Evolutionary conservation across 2,329 filamentous ascomycete genomes (phyloP), one percentile per base, ranked within the genome.

Genomic region (Aspergillus intermedius): DNA sequence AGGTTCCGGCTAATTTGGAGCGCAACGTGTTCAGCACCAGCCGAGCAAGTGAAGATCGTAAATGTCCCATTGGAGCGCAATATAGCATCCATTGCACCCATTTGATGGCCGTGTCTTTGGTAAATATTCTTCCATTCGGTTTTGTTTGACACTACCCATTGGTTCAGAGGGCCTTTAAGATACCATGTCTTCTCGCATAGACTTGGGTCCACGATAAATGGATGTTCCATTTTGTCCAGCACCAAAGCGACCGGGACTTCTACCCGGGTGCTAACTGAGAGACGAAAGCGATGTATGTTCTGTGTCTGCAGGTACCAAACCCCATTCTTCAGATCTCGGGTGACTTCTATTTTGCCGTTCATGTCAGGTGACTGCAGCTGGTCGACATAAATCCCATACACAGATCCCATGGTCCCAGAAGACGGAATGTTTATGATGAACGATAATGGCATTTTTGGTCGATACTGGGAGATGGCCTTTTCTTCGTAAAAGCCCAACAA

Each of bases 1-100:
- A 82, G 64, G 54, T 81, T 82, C 28, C 77, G 74, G 22, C 78
- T 77, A 37, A 80, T 70, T 53, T 82, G 78, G 4, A 80, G 57
- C 1, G 78, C 77, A 39, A 76, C 55, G 17, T 62, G 17, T 57
- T 66, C 47, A 55, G 48, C 44, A 61, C 63, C 51, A 53, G 53
- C 34, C 45, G 64, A 53, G 49, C 55, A 46, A 12, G 49, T 46
- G 37, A 44, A 46, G 45, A 81, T 75, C 1, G 63, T 60, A 48
- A 81, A 75, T 2, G 60, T 55, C 8, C 73, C 74, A 17, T 60
- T 56, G 1, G 73, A 75, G 46, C 75, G 73, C 22, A 82, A 61
- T 25, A 82, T 74, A 12, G 79, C 73, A 50, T 79, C 75, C 59
- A 81, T 69, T 17, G 71, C 63, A 3, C 79, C 80, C 8, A 77